A percentile compares a stretch with the other conserved stretches of the same genome.
Evolutionary conservation across 2,329 filamentous ascomycete genomes (phyloP).

Genomic region (Zopfia rhizophila): DNA sequence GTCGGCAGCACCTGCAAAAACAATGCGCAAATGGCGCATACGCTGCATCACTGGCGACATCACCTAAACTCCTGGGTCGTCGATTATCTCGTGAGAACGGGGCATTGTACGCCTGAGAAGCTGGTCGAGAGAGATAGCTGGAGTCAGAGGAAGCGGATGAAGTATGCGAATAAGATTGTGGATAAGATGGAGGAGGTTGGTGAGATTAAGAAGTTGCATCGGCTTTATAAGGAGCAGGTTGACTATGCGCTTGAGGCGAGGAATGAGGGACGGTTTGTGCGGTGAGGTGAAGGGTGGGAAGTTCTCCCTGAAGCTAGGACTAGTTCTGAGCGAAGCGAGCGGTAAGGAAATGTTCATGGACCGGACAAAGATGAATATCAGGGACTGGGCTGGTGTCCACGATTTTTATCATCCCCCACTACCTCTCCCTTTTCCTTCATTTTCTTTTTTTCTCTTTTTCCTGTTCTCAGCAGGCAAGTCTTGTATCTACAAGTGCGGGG

Average conservation of each 20-base stretch:
- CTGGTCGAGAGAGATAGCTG: constrained; percentile 70
- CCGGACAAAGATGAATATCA: no score
- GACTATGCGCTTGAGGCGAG: constrained; percentile 40
- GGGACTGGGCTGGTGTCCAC: no score
- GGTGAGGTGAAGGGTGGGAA: no score
- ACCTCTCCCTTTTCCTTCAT: no score
- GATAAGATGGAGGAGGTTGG: constrained; percentile 70
- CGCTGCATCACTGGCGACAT: constrained; percentile 78
- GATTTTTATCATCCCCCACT: no score
- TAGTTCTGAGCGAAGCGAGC: no score
- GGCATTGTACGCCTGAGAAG: constrained; percentile 66
- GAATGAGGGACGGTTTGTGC: no score
- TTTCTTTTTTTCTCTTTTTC: no score
- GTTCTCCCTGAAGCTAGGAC: no score
- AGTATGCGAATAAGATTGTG: constrained; percentile 71
- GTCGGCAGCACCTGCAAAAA: constrained; percentile 61
- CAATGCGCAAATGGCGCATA: constrained; percentile 76
- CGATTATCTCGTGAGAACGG: constrained; percentile 67
- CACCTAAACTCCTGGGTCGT: constrained; percentile 78
- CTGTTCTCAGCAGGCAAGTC: no score
- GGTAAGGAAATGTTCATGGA: no score
- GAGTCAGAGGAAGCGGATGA: constrained; percentile 68
- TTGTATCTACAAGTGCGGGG: no score
- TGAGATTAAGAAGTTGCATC: constrained; percentile 70
- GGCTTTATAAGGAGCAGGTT: constrained; percentile 72